Evolutionary conservation across 345 rosid genomes (phyloP), one percentile per base, ranked within the genome.

Genomic region (Rubroshorea leprosula): DNA sequence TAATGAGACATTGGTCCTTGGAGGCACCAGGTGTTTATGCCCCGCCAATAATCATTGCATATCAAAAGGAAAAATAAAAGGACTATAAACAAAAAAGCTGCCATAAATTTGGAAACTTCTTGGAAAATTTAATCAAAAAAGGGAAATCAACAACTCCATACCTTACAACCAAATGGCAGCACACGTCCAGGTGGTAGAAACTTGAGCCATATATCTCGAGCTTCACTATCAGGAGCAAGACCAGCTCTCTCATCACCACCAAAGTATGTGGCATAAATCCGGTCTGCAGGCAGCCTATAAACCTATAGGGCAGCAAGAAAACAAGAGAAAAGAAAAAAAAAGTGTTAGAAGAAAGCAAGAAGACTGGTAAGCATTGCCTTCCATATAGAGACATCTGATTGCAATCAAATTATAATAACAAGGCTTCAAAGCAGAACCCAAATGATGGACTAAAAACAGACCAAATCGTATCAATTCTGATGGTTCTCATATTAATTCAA

Each of bases 241-340:
- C 97, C 96, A 66, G 76, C 80, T 64, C 78, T 76, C 63, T 87
- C 96, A 75, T 89, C 99, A 57, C 99, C 99, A n/a, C 95, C 95
- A 54, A 93, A 93, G 73, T 93, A 93, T 6, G 99, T 93, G 5
- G 99, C 99, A 65, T 93, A 93, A 57, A 93, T 58, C 43, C 92
- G 80, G 60, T 93, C 89, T 24, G 72, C 19, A 0, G 97, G 99
- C 44, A 93, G 70, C 45, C 82, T 63, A 67, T 87, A 93, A 43
- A 89, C 92, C 97, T 86, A 68, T 45, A 54, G 26, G 21, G 61
- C n/a, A 64, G 39, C 29, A 51, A 39, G 19, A 23, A 45, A 50
- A 22, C 3, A 58, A 2, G 27, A 31, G 20, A 14, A 2, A 39
- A 31, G 20, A 14, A 49, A 23, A 47, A 53, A 51, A 50, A 24